These are phyloP conservation scores for Magnusiomyces sp. DNA, from an alignment of 1,139 yeast species.

Conservation along the genomic window DNA sequence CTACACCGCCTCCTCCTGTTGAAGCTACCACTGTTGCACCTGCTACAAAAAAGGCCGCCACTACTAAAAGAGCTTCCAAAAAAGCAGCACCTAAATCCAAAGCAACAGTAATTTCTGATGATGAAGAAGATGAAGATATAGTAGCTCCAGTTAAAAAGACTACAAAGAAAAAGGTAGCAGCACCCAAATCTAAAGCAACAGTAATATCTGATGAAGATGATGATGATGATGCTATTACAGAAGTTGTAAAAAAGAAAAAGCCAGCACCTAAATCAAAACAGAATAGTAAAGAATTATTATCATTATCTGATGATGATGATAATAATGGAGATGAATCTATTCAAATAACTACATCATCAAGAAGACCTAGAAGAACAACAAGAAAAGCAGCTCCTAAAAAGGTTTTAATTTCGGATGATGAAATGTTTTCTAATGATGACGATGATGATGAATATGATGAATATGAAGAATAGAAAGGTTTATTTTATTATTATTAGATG, in stretches of 20 bases:
- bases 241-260: not conserved
- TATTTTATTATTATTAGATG: too few relatives aligned
- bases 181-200: not conserved
- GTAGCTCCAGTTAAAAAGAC: not conserved
- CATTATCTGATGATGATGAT: not conserved
- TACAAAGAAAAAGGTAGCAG: not conserved
- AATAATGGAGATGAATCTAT: not conserved
- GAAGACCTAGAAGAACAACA: not conserved
- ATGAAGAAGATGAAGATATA: not conserved
- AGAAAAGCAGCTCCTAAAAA: not conserved
- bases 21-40: not conserved
- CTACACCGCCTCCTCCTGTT: not conserved
- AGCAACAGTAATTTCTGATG: not conserved
- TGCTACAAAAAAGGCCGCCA: not conserved
- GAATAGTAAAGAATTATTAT: not conserved
- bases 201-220: not conserved
- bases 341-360: too few relatives aligned
- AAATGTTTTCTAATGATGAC: not conserved
- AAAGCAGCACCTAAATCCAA: not conserved
- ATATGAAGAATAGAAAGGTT: too few relatives aligned
- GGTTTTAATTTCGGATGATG: too few relatives aligned
- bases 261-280: not conserved
- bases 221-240: not conserved
- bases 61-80: not conserved
- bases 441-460: not conserved